Percentiles rank a stretch among this genome's conserved stretches.
These are phyloP conservation scores for Xylariaceae sp. DNA, from an alignment of 2,329 filamentous ascomycete genomes.

Conservation along the genomic window DNA sequence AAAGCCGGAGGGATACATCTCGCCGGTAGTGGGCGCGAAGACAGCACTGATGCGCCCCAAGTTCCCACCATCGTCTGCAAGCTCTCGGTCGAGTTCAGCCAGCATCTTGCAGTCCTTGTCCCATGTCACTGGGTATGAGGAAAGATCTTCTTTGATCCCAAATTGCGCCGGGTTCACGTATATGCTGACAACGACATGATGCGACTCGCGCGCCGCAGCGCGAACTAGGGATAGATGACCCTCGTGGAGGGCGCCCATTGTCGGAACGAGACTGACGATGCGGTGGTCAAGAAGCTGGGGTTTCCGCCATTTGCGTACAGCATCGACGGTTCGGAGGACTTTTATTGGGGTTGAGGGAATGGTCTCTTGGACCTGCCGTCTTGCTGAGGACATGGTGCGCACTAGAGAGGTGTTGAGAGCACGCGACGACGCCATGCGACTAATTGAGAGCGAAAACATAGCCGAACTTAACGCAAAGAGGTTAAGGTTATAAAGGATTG, in stretches of 20 bases:
- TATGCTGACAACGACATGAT: slow-evolving; percentile 82
- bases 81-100: slow-evolving; percentile 61
- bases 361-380: slow-evolving; percentile 34
- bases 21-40: slow-evolving; percentile 74
- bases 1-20: slow-evolving; percentile 83
- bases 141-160: slow-evolving; percentile 79
- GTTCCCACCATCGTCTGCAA: slow-evolving; percentile 55
- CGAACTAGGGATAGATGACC: slow-evolving; percentile 85
- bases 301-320: slow-evolving; percentile 63
- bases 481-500: background rate
- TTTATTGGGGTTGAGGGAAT: slow-evolving; percentile 56
- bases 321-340: slow-evolving; percentile 69
- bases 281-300: slow-evolving; percentile 61
- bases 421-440: background rate
- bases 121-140: slow-evolving; percentile 88
- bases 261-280: slow-evolving; percentile 83
- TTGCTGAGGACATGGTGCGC: slow-evolving; percentile 25
- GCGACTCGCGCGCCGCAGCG: slow-evolving; percentile 75
- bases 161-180: slow-evolving; percentile 98
- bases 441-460: background rate
- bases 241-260: slow-evolving; percentile 94
- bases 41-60: slow-evolving; percentile 71
- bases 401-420: background rate
- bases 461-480: background rate
- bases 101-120: slow-evolving; percentile 66